phyloP scores from a whole-genome alignment of 2,329 filamentous ascomycete genomes.

The Xylaria multiplex region DNA sequence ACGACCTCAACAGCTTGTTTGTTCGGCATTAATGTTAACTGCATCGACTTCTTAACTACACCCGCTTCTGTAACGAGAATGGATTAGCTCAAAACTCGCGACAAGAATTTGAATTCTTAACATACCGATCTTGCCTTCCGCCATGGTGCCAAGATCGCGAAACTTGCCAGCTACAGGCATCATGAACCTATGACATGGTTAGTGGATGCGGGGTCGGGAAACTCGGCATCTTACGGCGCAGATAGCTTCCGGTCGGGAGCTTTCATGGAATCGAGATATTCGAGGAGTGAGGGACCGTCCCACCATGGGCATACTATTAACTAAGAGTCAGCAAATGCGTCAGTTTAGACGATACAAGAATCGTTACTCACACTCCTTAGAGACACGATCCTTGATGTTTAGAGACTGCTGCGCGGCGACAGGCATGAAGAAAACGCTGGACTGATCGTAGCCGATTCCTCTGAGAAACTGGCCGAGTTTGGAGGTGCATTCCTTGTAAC shows the following conservation, averaged over 20 bases:
- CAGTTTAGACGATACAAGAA: too few relatives aligned
- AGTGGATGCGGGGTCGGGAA: neutral
- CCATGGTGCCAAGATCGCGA: slow-evolving; percentile 95
- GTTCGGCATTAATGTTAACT: slow-evolving; percentile 92
- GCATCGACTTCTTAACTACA: slow-evolving; percentile 89
- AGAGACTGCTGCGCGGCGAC: slow-evolving; percentile 88
- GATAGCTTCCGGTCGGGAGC: slow-evolving; percentile 95
- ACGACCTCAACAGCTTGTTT: slow-evolving; percentile 81
- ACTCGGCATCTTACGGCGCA: slow-evolving; percentile 65
- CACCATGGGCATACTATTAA: slow-evolving; percentile 54
- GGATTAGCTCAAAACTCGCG: too few relatives aligned
- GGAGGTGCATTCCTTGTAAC: slow-evolving; percentile 91
- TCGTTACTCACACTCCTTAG: too few relatives aligned
- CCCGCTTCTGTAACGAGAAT: slow-evolving; percentile 62
- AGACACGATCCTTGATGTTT: slow-evolving; percentile 78
- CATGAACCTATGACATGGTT: slow-evolving; percentile 73
- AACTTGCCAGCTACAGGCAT: slow-evolving; percentile 98
- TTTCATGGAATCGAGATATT: slow-evolving; percentile 94
- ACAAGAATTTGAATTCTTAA: too few relatives aligned
- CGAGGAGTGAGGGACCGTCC: slow-evolving; percentile 87
- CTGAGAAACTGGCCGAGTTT: slow-evolving; percentile 92
- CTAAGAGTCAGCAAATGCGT: too few relatives aligned
- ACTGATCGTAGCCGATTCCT: slow-evolving; percentile 94
- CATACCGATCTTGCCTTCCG: slow-evolving; percentile 92
- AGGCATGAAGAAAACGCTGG: slow-evolving; percentile 93